Percentiles rank a stretch among this genome's conserved stretches.
Evolutionary conservation across 1,284 basidiomycete genomes (phyloP).

Genomic region (Sparassis latifolia): DNA sequence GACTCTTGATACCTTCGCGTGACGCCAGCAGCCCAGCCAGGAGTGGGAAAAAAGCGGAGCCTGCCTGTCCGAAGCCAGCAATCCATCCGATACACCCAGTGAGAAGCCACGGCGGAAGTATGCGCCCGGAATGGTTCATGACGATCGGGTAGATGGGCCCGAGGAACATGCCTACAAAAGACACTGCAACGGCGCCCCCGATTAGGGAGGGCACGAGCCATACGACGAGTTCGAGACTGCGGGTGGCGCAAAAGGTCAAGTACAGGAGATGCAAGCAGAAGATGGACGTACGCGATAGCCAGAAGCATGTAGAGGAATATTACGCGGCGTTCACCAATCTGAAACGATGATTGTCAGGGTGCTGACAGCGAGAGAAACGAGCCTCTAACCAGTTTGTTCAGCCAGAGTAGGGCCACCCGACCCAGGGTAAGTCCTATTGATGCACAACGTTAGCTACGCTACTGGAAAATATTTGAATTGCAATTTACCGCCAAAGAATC

Average conservation of each 20-base stretch:
- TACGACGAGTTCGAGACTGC: conserved; percentile 46
- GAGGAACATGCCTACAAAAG: conserved; percentile 45
- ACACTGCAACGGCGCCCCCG: conserved; percentile 45
- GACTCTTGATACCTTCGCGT: conserved; percentile 30
- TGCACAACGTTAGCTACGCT: too few relatives aligned
- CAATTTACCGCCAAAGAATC: conserved; percentile 41
- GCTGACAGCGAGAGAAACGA: too few relatives aligned
- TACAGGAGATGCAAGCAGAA: not conserved
- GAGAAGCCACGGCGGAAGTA: conserved; percentile 46
- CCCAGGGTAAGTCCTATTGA: conserved; percentile 35
- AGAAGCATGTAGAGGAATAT: conserved; percentile 32
- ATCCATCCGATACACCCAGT: conserved; percentile 57
- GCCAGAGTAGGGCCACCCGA: conserved; percentile 39
- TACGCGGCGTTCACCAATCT: conserved; percentile 38
- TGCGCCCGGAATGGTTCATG: conserved; percentile 41
- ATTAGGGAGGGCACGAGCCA: conserved; percentile 57
- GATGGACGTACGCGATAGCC: conserved; percentile 28
- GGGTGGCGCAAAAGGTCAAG: not conserved
- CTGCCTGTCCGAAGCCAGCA: conserved; percentile 46
- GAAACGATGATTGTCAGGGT: not conserved
- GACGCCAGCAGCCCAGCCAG: conserved; percentile 48
- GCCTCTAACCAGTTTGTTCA: conserved; percentile 38
- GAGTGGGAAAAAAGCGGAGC: conserved; percentile 49
- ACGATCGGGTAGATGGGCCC: conserved; percentile 51
- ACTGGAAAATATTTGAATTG: not conserved